phyloP scores from a whole-genome alignment of 495 filamentous ascomycete species.

The Aspergillus sclerotiicarbonarius region DNA sequence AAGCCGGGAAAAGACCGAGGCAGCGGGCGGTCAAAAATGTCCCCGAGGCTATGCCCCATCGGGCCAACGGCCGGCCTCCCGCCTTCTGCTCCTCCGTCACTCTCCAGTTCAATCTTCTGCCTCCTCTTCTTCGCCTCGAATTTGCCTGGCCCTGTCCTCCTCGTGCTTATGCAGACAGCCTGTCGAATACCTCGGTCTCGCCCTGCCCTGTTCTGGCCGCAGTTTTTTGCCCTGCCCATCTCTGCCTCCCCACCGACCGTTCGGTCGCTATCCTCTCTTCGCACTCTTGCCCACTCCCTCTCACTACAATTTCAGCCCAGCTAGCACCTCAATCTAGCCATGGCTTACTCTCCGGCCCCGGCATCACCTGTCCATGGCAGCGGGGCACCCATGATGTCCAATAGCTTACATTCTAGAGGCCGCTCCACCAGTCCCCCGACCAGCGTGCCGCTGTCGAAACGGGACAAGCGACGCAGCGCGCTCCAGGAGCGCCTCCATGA shows the following conservation, averaged over 20 bases:
- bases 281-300: slow-evolving; percentile 2
- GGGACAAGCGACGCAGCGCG: slow-evolving; percentile 80
- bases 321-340: slow-evolving; percentile 19
- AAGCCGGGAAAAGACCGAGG: too few species aligned
- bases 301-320: slow-evolving; percentile 5
- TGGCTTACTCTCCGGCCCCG: slow-evolving; percentile 39
- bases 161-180: not conserved
- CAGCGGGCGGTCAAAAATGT: slow-evolving; percentile 27
- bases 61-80: slow-evolving; percentile 22
- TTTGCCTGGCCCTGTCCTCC: slow-evolving; percentile 1
- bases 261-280: slow-evolving; percentile 7
- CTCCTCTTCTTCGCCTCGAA: not conserved
- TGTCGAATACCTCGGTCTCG: not conserved
- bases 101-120: not conserved
- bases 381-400: slow-evolving; percentile 21
- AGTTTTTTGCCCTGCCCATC: not conserved
- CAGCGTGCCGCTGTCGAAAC: slow-evolving; percentile 62
- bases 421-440: slow-evolving; percentile 39
- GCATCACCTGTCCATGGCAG: slow-evolving; percentile 31
- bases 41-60: slow-evolving; percentile 24
- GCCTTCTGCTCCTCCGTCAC: slow-evolving; percentile 27
- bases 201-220: not conserved
- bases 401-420: slow-evolving; percentile 28
- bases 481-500: slow-evolving; percentile 72
- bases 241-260: not conserved